These are phyloP conservation scores for Neolecta irregularis DNA, from an alignment of 1,139 yeast species.

Conservation along the genomic window DNA sequence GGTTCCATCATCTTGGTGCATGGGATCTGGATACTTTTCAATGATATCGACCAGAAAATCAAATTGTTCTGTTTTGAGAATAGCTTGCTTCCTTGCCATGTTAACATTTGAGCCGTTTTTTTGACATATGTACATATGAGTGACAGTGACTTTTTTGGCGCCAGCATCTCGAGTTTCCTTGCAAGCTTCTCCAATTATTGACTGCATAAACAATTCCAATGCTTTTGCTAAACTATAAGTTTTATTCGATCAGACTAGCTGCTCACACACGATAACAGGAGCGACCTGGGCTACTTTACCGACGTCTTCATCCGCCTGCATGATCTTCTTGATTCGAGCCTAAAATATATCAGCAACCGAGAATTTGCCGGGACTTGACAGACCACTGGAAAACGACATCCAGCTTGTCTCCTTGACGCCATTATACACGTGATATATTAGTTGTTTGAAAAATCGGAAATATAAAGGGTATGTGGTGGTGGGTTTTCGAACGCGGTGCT, in stretches of 20 bases:
- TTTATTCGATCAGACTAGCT: no score
- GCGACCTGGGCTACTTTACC: constrained; percentile 99
- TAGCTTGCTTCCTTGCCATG: constrained; percentile 42
- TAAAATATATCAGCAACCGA: no score
- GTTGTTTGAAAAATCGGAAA: no score
- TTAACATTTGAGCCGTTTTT: background rate
- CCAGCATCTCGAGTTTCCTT: constrained; percentile 63
- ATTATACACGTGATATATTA: no score
- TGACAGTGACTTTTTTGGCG: constrained; percentile 67
- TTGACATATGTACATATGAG: constrained; percentile 35
- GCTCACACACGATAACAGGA: constrained; percentile 79
- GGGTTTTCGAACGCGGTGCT: no score
- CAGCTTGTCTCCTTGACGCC: no score
- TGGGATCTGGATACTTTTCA: constrained; percentile 28
- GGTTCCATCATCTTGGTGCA: no score
- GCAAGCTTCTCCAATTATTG: constrained; percentile 72
- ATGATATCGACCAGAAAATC: constrained; percentile 73
- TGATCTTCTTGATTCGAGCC: no score
- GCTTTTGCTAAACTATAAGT: constrained; percentile 88
- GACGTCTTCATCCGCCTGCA: constrained; percentile 96
- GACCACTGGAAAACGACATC: no score
- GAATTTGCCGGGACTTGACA: no score
- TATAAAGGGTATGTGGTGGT: no score
- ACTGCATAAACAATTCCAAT: constrained; percentile 76
- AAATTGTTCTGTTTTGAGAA: constrained; percentile 73